Evolutionary conservation across 1,139 yeast species (phyloP).

Genomic region (Kazachstania sp.): DNA sequence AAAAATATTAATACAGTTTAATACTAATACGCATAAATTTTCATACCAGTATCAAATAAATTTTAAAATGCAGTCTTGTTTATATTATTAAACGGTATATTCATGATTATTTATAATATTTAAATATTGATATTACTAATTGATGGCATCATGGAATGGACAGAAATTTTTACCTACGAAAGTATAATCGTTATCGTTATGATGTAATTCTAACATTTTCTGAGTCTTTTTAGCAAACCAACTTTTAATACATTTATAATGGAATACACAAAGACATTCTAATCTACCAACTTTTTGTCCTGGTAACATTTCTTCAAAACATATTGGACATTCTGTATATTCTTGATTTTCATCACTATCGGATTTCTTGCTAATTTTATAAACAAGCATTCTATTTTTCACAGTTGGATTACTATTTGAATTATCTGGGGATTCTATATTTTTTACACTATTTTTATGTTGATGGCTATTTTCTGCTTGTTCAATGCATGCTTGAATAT

Average conservation of each 20-base stretch:
- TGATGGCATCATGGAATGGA: slow-evolving; percentile 24
- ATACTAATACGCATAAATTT: too few relatives aligned
- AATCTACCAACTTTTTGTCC: slow-evolving; percentile 87
- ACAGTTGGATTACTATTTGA: slow-evolving; percentile 6
- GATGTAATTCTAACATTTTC: slow-evolving; percentile 10
- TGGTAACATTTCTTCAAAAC: slow-evolving; percentile 77
- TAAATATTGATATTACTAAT: too few relatives aligned
- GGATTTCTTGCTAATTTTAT: slow-evolving; percentile 45
- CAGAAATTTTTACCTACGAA: slow-evolving; percentile 17
- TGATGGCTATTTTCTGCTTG: slow-evolving; percentile 55
- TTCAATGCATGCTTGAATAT: slow-evolving; percentile 60
- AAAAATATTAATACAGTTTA: too few relatives aligned
- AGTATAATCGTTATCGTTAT: background rate
- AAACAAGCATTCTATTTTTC: slow-evolving; percentile 78
- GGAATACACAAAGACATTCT: slow-evolving; percentile 92
- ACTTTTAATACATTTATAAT: slow-evolving; percentile 76
- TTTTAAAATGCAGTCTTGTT: too few relatives aligned
- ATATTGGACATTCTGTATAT: slow-evolving; percentile 79
- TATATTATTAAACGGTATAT: too few relatives aligned
- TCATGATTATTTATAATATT: too few relatives aligned
- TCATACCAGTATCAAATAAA: too few relatives aligned
- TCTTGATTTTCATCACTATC: background rate
- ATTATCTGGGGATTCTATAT: background rate
- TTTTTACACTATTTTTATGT: slow-evolving; percentile 31
- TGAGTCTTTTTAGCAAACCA: slow-evolving; percentile 84